phyloP scores from a whole-genome alignment of 331 rosid genomes.

The Acacia pycnantha region DNA sequence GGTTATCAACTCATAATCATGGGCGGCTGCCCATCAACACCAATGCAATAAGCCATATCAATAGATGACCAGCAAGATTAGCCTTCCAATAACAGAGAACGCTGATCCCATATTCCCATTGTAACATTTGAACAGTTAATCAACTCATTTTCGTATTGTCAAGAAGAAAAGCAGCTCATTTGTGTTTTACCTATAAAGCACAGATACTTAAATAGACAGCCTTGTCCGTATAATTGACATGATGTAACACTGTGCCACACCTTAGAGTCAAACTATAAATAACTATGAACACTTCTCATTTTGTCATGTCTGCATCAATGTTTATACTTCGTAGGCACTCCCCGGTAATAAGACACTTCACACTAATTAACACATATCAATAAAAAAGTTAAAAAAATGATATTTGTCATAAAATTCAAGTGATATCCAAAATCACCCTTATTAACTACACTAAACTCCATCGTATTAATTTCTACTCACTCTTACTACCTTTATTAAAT shows the following conservation, averaged over 20 bases:
- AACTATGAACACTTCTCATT: neutral
- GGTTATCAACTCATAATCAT: neutral
- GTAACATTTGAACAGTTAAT: neutral
- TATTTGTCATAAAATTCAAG: too few relatives aligned
- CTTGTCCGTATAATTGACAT: neutral
- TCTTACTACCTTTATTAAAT: too few relatives aligned
- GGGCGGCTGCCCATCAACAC: neutral
- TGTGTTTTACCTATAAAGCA: neutral
- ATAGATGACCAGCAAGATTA: neutral
- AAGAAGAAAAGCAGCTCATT: neutral
- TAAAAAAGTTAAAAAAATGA: too few relatives aligned
- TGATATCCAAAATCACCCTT: too few relatives aligned
- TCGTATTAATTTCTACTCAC: too few relatives aligned
- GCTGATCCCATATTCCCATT: neutral
- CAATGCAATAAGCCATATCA: neutral
- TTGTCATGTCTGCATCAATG: neutral
- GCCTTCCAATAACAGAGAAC: neutral
- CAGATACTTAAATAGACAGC: neutral
- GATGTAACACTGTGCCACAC: neutral
- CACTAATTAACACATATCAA: too few relatives aligned
- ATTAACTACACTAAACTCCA: too few relatives aligned
- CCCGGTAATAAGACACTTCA: too few relatives aligned
- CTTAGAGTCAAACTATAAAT: neutral
- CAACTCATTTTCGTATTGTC: neutral
- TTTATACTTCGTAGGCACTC: neutral